Base-by-base conservation (phyloP, 768 basidiomycete genomes). In the Hortiboletus flavorubellus region DNA sequence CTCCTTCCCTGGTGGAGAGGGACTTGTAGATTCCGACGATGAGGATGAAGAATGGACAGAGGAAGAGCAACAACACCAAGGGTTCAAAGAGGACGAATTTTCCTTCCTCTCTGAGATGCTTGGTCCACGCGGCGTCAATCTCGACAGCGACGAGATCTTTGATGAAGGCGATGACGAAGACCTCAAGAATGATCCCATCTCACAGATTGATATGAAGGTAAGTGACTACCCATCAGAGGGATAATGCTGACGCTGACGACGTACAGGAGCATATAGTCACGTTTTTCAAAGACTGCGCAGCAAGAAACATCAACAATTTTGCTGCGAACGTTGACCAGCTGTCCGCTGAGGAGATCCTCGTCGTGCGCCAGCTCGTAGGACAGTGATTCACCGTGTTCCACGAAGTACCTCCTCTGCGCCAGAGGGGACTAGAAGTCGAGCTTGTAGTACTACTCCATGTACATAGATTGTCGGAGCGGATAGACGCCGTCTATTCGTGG, bases 11-110 rank as follows among this genome's bases (percentile, higher is more conserved):
- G 82, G 81, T 1, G 79, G 76, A n/a, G 78, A 75, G 11, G 74
- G 77, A 38, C 82, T 88, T 30, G 75, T 84, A 11, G 86, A 85
- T 31, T 86, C 82, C 9, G 92, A 94, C 59, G 92, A 93, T 65
- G 89, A 82, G 79, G 89, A 93, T 59, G 92, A 92, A 34, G 91
- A 92, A n/a, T 98, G 96, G 96, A 80, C 83, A 10, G 94, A 97
- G 63, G 93, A 94, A 65, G 93, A 91, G 53, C 82, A 80, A 46
- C 69, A 80, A 34, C 74, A 82, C 46, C 80, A 83, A 63, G 73
- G 75, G 8, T 72, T 79, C 63, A 88, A 84, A 63, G 76, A 84
- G 47, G 89, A 90, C n/a, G 89, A 92, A 63, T 84, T 91, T 59
- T 83, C 85, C 23, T 91, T 85, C 76, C 73, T 97, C 37, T 93